Evolutionary conservation across 2,329 filamentous ascomycete genomes (phyloP).

Genomic region (Epichloe sylvatica): DNA sequence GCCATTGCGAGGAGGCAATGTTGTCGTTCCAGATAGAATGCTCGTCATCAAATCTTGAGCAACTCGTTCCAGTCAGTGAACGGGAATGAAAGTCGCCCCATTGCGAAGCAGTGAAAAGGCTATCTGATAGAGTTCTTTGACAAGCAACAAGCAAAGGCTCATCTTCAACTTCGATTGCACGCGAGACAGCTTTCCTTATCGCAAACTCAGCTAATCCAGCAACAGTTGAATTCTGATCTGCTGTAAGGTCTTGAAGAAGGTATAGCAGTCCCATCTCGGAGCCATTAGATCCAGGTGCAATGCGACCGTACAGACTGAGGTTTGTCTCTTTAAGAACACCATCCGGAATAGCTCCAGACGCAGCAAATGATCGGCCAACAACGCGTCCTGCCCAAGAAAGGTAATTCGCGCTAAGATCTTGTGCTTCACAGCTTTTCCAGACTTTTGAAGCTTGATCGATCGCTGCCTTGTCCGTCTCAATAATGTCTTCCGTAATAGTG

Average conservation of each 20-base stretch:
- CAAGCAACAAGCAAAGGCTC: constrained; percentile 36
- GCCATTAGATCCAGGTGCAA: constrained; percentile 31
- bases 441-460: constrained; percentile 49
- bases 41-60: constrained; percentile 6
- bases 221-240: constrained; percentile 39
- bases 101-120: constrained; percentile 38
- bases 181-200: constrained; percentile 41
- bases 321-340: constrained; percentile 47
- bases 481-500: constrained; percentile 42
- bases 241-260: constrained; percentile 47
- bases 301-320: constrained; percentile 34
- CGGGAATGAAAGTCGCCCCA: constrained; percentile 44
- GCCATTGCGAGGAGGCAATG: constrained; percentile 41
- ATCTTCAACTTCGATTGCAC: constrained; percentile 33
- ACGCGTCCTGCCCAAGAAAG: constrained; percentile 74
- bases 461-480: constrained; percentile 53
- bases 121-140: constrained; percentile 35
- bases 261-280: constrained; percentile 52
- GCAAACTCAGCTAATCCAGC: constrained; percentile 49
- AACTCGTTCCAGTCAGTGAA: constrained; percentile 31
- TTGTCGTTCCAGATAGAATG: constrained; percentile 19
- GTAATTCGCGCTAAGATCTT: constrained; percentile 52
- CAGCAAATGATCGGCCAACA: constrained; percentile 69
- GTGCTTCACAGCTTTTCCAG: constrained; percentile 61
- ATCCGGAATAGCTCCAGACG: constrained; percentile 53